phyloP scores from a whole-genome alignment of 2,329 filamentous ascomycete genomes.

The Cladobotryum mycophilum region DNA sequence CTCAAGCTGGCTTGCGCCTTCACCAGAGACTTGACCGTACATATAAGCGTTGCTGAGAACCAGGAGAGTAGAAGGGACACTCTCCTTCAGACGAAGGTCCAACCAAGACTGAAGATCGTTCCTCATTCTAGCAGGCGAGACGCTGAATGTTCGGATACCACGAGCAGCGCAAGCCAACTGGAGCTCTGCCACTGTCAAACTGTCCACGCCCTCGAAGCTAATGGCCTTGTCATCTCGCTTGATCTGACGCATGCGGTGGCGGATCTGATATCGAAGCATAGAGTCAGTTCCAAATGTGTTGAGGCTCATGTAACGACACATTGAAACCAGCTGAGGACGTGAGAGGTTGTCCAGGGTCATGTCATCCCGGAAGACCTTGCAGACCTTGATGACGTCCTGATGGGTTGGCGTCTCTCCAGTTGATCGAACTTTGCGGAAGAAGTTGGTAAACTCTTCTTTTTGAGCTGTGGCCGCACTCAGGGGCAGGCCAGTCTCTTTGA shows the following conservation, averaged over 20 bases:
- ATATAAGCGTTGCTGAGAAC: slow-evolving; percentile 97
- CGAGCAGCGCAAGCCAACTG: slow-evolving; percentile 88
- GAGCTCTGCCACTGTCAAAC: slow-evolving; percentile 85
- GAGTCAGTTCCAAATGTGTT: slow-evolving; percentile 96
- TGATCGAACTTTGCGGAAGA: slow-evolving; percentile 92
- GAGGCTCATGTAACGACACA: slow-evolving; percentile 97
- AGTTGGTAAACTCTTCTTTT: slow-evolving; percentile 89
- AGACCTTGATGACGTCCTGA: slow-evolving; percentile 95
- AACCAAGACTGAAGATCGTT: slow-evolving; percentile 92
- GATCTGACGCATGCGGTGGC: slow-evolving; percentile 97
- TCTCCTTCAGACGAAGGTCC: slow-evolving; percentile 84
- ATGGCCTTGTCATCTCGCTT: slow-evolving; percentile 97
- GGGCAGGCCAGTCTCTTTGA: slow-evolving; percentile 89
- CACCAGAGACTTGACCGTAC: slow-evolving; percentile 84
- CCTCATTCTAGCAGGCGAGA: slow-evolving; percentile 80
- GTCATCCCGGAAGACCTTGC: slow-evolving; percentile 98
- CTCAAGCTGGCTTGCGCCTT: slow-evolving; percentile 85
- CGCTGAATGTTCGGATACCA: slow-evolving; percentile 85
- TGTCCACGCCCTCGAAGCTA: slow-evolving; percentile 86
- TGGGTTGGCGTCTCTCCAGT: slow-evolving; percentile 85
- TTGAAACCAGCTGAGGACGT: slow-evolving; percentile 88
- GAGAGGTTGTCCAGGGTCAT: slow-evolving; percentile 95
- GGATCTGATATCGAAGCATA: slow-evolving; percentile 94
- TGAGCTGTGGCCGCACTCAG: slow-evolving; percentile 78
- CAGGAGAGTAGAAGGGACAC: slow-evolving; percentile 91